Percentiles rank a stretch among this genome's conserved stretches.
Conservation (phyloP, 257 asterid genomes). For the Solanum corneliomulleri region DNA sequence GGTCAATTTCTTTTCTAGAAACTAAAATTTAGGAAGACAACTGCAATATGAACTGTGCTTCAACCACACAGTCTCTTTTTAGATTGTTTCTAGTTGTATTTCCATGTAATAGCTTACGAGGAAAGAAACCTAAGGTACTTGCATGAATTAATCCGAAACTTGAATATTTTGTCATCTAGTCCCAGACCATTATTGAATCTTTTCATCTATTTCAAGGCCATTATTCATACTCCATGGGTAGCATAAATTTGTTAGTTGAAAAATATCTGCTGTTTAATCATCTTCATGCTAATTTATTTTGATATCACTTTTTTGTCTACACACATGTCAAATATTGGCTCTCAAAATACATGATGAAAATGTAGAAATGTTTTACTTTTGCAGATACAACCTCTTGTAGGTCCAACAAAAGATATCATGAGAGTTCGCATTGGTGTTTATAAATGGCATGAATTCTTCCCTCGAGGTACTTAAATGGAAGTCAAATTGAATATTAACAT, state of each 20-base stretch:
- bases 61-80: not conserved
- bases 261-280: not conserved
- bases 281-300: not conserved
- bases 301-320: not conserved
- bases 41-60: not conserved
- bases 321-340: not conserved
- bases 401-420: constrained; percentile 83
- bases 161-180: not conserved
- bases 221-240: not conserved
- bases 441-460: constrained; percentile 95
- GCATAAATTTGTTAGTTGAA: not conserved
- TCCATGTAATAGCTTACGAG: not conserved
- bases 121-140: not conserved
- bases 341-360: not conserved
- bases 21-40: not conserved
- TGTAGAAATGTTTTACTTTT: constrained; percentile 9
- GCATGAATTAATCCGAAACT: not conserved
- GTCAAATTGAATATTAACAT: not conserved
- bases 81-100: not conserved
- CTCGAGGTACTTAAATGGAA: constrained; percentile 44
- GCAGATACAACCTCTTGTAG: constrained; percentile 86
- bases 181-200: not conserved
- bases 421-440: constrained; percentile 27
- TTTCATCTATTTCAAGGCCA: not conserved
- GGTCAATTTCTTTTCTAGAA: not conserved